Percentiles rank a stretch among this genome's conserved stretches.
These are phyloP conservation scores for Xylaria digitata DNA, from an alignment of 2,329 filamentous ascomycete species.

Conservation along the genomic window DNA sequence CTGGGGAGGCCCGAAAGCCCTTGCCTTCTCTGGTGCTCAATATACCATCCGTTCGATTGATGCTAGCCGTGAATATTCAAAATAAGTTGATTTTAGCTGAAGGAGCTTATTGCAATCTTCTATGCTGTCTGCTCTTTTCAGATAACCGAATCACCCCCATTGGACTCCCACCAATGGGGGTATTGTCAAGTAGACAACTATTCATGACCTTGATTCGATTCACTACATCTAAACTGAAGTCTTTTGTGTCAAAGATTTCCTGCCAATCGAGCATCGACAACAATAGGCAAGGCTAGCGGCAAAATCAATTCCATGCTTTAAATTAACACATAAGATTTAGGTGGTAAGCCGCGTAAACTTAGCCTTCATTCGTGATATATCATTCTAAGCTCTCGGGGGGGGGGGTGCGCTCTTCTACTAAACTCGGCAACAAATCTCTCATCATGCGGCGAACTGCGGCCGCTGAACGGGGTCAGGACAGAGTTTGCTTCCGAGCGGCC, in stretches of 20 bases:
- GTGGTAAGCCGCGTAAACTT: conserved; percentile 3
- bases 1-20: too few species aligned
- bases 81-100: too few species aligned
- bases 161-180: too few species aligned
- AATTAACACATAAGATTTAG: not conserved
- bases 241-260: not conserved
- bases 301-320: not conserved
- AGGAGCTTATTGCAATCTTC: too few species aligned
- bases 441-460: not conserved
- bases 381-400: not conserved
- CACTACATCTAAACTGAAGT: too few species aligned
- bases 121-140: too few species aligned
- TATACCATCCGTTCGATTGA: too few species aligned
- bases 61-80: too few species aligned
- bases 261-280: not conserved
- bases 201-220: too few species aligned
- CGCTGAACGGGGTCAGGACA: not conserved
- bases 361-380: not conserved
- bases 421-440: not conserved
- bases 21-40: too few species aligned
- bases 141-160: too few species aligned
- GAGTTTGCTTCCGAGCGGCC: not conserved
- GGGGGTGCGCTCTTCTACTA: not conserved
- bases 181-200: too few species aligned
- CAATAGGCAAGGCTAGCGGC: not conserved